Evolutionary conservation across 179 eudicot species (phyloP).

Genomic region (Beta corolliflora): DNA sequence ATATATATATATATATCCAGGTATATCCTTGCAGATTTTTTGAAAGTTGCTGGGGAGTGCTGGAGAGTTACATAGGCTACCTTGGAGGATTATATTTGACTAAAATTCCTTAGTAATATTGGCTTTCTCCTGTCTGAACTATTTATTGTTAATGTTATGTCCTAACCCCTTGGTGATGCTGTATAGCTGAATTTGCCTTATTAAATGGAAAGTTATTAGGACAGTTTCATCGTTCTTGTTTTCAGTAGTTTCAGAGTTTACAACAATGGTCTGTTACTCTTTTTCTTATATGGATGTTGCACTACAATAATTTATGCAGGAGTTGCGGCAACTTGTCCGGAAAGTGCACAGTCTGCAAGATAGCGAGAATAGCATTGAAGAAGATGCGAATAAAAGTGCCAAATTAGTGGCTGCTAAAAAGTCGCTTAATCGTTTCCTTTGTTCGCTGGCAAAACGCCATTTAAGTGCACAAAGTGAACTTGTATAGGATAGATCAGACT

Average conservation of each 20-base stretch:
- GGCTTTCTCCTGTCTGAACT: not conserved
- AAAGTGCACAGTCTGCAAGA: conserved; percentile 51
- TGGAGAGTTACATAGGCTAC: not conserved
- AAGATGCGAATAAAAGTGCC: conserved; percentile 30
- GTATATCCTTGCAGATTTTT: not conserved
- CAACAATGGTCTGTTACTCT: not conserved
- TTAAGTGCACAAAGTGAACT: not conserved
- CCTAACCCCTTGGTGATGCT: not conserved
- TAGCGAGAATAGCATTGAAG: conserved; percentile 33
- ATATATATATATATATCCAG: not conserved
- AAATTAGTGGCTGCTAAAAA: conserved; percentile 45
- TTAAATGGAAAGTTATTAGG: not conserved
- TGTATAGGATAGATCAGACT: not conserved
- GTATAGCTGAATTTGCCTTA: not conserved
- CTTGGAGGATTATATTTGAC: not conserved
- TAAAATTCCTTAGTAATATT: not conserved
- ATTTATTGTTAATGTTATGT: not conserved
- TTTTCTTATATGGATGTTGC: not conserved
- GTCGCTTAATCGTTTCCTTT: conserved; percentile 56
- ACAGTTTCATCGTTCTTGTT: not conserved
- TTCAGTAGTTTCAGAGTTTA: not conserved
- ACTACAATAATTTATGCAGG: conserved; percentile 34
- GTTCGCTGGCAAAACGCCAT: conserved; percentile 50
- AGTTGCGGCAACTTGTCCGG: conserved; percentile 66
- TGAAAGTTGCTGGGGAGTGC: not conserved